A percentile compares a stretch with the other conserved stretches of the same genome.
phyloP scores from a whole-genome alignment of 371 early-diverging fungal species.

The Mortierella sp. region DNA sequence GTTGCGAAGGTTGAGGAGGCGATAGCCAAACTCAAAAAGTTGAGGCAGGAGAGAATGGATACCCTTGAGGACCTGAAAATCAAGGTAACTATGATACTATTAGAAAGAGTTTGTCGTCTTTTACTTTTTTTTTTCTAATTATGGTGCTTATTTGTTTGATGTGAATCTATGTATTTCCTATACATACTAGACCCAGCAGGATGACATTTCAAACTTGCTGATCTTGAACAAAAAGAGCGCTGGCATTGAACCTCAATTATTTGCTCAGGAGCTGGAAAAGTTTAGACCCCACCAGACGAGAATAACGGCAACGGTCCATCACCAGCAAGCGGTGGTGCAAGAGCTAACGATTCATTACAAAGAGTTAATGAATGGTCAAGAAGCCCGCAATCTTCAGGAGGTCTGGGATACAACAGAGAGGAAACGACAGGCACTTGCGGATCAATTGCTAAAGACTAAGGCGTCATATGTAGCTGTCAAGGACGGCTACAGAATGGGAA shows the following conservation, averaged over 20 bases:
- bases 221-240: constrained; percentile 83
- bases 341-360: constrained; percentile 82
- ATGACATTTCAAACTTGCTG: constrained; percentile 90
- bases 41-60: constrained; percentile 84
- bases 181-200: constrained; percentile 75
- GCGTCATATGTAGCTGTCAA: constrained; percentile 72
- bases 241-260: constrained; percentile 87
- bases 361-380: constrained; percentile 80
- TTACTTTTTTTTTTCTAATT: too few relatives aligned
- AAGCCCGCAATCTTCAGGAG: constrained; percentile 76
- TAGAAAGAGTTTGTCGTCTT: too few relatives aligned
- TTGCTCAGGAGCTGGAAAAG: constrained; percentile 91
- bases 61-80: constrained; percentile 87
- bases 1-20: constrained; percentile 76
- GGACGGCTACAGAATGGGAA: constrained; percentile 76
- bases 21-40: constrained; percentile 79
- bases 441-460: constrained; percentile 71
- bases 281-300: constrained; percentile 84
- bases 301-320: constrained; percentile 79
- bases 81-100: constrained; percentile 61
- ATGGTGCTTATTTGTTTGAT: not conserved
- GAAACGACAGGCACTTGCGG: constrained; percentile 67
- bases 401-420: constrained; percentile 75
- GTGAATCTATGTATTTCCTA: not conserved
- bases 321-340: constrained; percentile 82